These are phyloP conservation scores for Aspergillus incahuasiensis DNA, from an alignment of 495 filamentous ascomycete genomes.

Conservation along the genomic window DNA sequence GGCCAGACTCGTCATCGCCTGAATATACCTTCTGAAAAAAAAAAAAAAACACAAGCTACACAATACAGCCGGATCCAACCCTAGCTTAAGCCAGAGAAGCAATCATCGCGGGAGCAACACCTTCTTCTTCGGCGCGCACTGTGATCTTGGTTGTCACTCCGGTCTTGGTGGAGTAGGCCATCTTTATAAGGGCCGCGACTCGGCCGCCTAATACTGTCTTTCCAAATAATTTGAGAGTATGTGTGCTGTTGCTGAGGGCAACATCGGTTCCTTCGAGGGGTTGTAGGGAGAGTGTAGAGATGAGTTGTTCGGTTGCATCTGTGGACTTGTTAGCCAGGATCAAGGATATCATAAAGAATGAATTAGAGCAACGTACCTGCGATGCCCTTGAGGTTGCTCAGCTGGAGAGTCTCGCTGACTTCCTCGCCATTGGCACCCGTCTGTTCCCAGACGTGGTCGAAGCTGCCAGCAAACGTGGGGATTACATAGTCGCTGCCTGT, in stretches of 20 bases:
- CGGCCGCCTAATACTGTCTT: constrained; percentile 90
- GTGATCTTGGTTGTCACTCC: constrained; percentile 94
- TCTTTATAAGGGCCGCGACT: constrained; percentile 81
- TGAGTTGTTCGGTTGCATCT: constrained; percentile 94
- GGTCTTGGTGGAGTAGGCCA: constrained; percentile 88
- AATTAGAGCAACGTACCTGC: constrained; percentile 58
- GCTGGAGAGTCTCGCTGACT: constrained; percentile 84
- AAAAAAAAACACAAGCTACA: constrained; percentile 14
- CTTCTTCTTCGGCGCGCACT: constrained; percentile 86
- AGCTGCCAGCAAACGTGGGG: constrained; percentile 89
- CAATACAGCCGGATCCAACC: constrained; percentile 20
- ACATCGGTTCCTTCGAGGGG: constrained; percentile 92
- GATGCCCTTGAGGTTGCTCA: constrained; percentile 87
- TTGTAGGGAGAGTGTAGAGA: constrained; percentile 81
- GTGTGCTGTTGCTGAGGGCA: constrained; percentile 78
- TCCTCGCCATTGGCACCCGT: constrained; percentile 84
- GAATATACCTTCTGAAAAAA: constrained; percentile 4
- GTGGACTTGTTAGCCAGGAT: constrained; percentile 31
- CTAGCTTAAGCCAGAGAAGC: constrained; percentile 68
- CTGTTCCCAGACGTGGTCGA: constrained; percentile 96
- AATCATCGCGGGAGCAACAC: constrained; percentile 78
- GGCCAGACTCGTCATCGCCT: constrained; percentile 16
- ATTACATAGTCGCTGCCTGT: constrained; percentile 89
- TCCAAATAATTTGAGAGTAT: constrained; percentile 92
- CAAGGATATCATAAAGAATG: not conserved